Base-by-base conservation (phyloP, 1,284 basidiomycete species). In the Ceratobasidium papillatum region DNA sequence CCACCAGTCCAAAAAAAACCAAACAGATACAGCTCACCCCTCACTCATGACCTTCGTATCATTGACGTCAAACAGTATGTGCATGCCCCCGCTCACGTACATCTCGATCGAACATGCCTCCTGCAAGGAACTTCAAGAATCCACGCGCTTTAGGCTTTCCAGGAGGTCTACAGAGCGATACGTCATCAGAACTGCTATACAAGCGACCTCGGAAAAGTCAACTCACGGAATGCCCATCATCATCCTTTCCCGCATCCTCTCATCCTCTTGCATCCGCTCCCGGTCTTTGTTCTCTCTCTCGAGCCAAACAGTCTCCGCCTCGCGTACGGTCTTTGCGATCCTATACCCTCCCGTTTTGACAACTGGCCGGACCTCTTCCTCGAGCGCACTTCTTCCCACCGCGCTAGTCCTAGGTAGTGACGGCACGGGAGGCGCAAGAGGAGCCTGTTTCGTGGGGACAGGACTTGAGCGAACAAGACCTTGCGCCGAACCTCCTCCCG, bases 401-500 rank as follows among this genome's bases (percentile, higher is more conserved):
- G 56, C 56, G n/a, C 56, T 59, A 32, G 54, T 61, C 27, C 61
- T 30, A 22, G 43, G 19, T 22, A 11, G 5, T 5, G n/a, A 43
- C 8, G 38, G 22, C 11, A 2, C 38, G n/a, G 25, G 14, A 2
- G 38, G 61, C 4, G 30, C 25, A 22, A 32, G 61, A 63, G 41
- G 17, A 41, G 22, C 32, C 2, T 32, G 5, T 27, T 45, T 43
- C 41, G 61, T 9, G 4, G 22, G 22, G 41, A 63, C 25, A 1
- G 61, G 61, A 34, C 38, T 32, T 9, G 41, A 71, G 7, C 56
- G 68, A 22, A 71, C 68, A 5, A 71, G 38, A 1, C 68, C 68
- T 41, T 71, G 68, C 3, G 68, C 52, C 2, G 68, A 36, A 2
- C 68, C 68, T 19, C 68, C 68, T 41, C 68, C 68, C 25, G 68